Base-by-base conservation (phyloP, 176 grass and related monocot species). In the Lolium perenne region DNA sequence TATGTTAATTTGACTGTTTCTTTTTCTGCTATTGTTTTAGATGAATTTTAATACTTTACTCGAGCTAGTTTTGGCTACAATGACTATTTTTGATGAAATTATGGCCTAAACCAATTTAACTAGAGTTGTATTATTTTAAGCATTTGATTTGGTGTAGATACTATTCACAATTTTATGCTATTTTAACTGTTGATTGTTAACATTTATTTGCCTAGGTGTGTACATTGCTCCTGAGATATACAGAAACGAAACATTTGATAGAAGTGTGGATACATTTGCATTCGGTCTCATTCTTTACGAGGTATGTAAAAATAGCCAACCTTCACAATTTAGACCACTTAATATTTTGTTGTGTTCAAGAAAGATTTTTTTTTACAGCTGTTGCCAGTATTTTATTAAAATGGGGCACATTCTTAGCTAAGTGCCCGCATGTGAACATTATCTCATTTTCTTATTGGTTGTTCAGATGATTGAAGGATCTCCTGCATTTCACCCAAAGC, bases 221-320 rank as follows among this genome's bases (percentile, higher is more conserved):
- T 99, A 99, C 78, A 71, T 80, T 20, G 90, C 92, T 87, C 97
- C 97, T 29, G 97, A 99, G 77, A 78, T 99, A 58, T 99, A 88
- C 90, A 99, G 55, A 84, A 94, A 96, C 2, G 90, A 92, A 93
- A 62, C 65, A 81, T 94, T 99, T 86, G 88, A 94, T 82, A 94
- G 92, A 91, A 89, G 92, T 87, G 90, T 80, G 59, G 97, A 99
- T 92, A 80, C 63, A 74, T 99, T 96, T 87, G 91, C 94, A 78
- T 99, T 96, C 21, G 86, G 97, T 91, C 82, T 99, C 32, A 93
- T 99, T 91, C 90, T 99, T 79, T 99, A 96, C 22, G 92, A 96
- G 97, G 97, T 99, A 84, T 26, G 71, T 70, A 25, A 72, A 58
- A 71, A 23, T 65, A 57, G 62, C 40, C 12, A 86, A 51, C 71